Evolutionary conservation across 1,139 yeast species (phyloP), one percentile per base, ranked within the genome.

Genomic region (Hemisphaericaspora xylofermentans): DNA sequence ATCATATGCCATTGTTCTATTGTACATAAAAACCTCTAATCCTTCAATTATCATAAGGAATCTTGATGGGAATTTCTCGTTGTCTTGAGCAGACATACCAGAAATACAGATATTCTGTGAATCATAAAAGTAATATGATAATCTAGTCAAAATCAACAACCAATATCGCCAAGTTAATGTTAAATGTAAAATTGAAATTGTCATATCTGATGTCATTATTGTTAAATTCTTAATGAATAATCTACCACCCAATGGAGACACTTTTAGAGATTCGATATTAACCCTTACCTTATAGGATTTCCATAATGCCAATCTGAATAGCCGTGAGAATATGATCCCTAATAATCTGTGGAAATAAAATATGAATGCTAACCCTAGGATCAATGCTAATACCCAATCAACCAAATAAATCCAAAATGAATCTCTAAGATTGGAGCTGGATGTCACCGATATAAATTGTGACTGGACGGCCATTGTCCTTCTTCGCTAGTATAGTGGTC

Each of bases 131-230:
- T 64, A 68, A 27, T 70, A 76, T 1, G 82, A 70, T 29, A 68
- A 54, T 50, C 85, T 68, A 3, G 82, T 75, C 15, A 68, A 58
- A 4, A 68, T 66, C 41, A 87, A 54, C 15, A 71, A 66, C 98
- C 98, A 93, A 59, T 88, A 93, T 45, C 95, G 62, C 98, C 98
- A 93, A 0, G 95, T 87, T 25, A 93, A 58, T 49, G 80, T 78
- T 3, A 91, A 82, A 47, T 83, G 82, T 17, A 86, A 72, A 2
- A 87, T 71, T 6, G 88, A 76, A 2, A 87, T 58, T 2, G 95
- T 80, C 47, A 80, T 80, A 61, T 91, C 85, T 36, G 80, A 71
- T 10, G 88, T 85, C 9, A 84, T 76, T 17, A 88, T 70, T 1
- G 87, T 76, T 22, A 89, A 58, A 57, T 89, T 88, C 52, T 84